phyloP scores from a whole-genome alignment of 2,329 filamentous ascomycete genomes.

The Cephalotrichum gorgonifer region DNA sequence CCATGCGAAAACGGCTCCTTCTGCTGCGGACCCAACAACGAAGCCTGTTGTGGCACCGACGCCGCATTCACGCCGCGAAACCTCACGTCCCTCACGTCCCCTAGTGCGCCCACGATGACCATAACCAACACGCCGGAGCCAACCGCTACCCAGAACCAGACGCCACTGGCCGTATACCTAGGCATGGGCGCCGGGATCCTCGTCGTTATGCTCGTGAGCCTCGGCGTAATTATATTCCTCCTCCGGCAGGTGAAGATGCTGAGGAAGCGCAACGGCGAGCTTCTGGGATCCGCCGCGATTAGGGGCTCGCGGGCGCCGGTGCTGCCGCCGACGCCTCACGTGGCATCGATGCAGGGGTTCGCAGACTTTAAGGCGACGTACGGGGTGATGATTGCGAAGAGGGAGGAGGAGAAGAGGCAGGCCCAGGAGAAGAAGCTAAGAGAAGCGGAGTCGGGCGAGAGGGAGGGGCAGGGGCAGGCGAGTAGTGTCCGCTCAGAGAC shows the following conservation, averaged over 20 bases:
- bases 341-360: not conserved
- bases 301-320: not conserved
- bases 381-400: not conserved
- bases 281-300: not conserved
- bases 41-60: conserved; percentile 18
- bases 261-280: conserved; percentile 5
- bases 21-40: conserved; percentile 19
- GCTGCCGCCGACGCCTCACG: conserved; percentile 2
- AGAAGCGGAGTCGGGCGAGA: not conserved
- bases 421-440: not conserved
- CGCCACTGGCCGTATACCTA: conserved; percentile 15
- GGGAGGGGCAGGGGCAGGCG: not conserved
- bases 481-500: not conserved
- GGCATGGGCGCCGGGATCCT: conserved; percentile 14
- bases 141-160: not conserved
- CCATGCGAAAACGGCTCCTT: conserved; percentile 18
- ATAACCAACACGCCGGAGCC: conserved; percentile 14
- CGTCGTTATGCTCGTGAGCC: conserved; percentile 9
- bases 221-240: conserved; percentile 11
- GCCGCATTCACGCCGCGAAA: conserved; percentile 8
- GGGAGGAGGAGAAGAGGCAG: not conserved
- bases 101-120: conserved; percentile 8
- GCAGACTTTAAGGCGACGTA: not conserved
- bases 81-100: conserved; percentile 12
- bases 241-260: conserved; percentile 12